Evolutionary conservation across 129 eudicot species (phyloP).

Genomic region (Oenanthe sinensis): DNA sequence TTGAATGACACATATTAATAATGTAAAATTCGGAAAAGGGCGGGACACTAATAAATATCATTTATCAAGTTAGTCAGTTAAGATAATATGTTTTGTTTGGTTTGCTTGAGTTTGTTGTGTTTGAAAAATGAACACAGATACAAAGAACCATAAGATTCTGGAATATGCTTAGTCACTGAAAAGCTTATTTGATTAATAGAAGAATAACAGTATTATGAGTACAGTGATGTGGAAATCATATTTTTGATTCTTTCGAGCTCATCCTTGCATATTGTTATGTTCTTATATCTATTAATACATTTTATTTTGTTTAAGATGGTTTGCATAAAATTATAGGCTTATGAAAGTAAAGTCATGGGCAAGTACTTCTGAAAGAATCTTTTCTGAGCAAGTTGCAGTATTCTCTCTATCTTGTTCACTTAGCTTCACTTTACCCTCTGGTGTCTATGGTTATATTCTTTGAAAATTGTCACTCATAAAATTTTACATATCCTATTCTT

Average conservation of each 20-base stretch:
- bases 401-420: neutral
- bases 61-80: neutral
- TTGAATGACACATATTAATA: neutral
- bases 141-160: neutral
- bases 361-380: conserved; percentile 10
- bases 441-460: neutral
- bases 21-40: neutral
- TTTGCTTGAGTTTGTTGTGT: neutral
- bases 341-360: conserved; percentile 11
- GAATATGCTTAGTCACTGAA: neutral
- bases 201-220: too few species aligned
- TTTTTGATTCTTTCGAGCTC: neutral
- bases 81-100: neutral
- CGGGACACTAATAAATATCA: neutral
- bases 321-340: conserved; percentile 9
- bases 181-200: too few species aligned
- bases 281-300: conserved; percentile 11
- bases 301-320: conserved; percentile 23
- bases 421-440: neutral
- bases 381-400: neutral
- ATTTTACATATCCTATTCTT: neutral
- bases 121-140: neutral
- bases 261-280: neutral
- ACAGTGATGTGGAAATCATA: too few species aligned
- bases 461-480: neutral